phyloP scores from a whole-genome alignment of 768 basidiomycete genomes.

The Mycena venus region DNA sequence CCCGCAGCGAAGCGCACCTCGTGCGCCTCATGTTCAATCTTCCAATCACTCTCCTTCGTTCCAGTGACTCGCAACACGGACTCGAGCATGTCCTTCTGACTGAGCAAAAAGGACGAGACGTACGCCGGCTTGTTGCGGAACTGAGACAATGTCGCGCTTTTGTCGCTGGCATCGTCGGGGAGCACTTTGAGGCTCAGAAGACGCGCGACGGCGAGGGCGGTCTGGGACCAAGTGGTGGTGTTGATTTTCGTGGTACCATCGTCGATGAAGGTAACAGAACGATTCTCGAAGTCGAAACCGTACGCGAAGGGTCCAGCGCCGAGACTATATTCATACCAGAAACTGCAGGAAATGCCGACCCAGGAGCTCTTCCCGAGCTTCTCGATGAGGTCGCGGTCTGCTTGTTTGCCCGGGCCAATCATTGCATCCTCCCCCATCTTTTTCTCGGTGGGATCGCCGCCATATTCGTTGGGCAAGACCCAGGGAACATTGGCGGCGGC shows the following conservation, averaged over 20 bases:
- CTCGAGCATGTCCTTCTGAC: not conserved
- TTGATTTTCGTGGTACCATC: not conserved
- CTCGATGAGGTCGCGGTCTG: not conserved
- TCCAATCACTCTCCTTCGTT: constrained; percentile 1
- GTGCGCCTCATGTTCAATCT: constrained; percentile 2
- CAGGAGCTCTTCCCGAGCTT: not conserved
- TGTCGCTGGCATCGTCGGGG: constrained; percentile 1
- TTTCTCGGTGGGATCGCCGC: not conserved
- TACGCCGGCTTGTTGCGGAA: not conserved
- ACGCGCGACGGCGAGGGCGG: not conserved
- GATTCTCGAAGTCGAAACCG: not conserved
- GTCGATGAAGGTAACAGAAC: not conserved
- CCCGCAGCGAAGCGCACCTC: not conserved
- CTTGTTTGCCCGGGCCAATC: not conserved
- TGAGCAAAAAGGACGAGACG: constrained; percentile 1
- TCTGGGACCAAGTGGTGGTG: not conserved
- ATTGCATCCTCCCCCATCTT: not conserved
- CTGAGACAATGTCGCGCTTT: constrained; percentile 2
- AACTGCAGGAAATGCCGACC: not conserved
- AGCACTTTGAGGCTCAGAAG: not conserved
- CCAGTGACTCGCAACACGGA: not conserved
- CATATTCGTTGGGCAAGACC: not conserved
- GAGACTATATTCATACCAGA: not conserved
- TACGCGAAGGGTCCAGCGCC: not conserved
- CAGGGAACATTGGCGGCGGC: not conserved